Conservation (phyloP, 2,329 filamentous ascomycete species). For the Aschersonia sp. region DNA sequence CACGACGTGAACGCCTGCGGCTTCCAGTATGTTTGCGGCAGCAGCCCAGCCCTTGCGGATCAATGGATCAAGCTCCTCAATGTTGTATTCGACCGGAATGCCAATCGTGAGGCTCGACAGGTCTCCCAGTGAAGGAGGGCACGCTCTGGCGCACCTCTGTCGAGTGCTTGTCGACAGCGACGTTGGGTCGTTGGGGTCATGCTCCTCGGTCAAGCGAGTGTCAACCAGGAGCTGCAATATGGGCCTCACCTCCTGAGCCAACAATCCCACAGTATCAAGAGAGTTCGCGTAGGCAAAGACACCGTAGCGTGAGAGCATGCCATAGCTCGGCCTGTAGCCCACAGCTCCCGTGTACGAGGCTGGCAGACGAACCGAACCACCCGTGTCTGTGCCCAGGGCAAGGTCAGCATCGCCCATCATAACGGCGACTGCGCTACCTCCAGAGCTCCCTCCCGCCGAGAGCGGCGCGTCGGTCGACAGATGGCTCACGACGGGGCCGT, state of each 20-base stretch:
- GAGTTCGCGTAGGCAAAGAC: constrained; percentile 89
- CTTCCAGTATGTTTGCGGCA: constrained; percentile 44
- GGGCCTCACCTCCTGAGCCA: constrained; percentile 40
- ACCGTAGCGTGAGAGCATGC: constrained; percentile 70
- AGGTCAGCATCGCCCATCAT: constrained; percentile 40
- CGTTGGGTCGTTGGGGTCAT: constrained; percentile 64
- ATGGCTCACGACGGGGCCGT: constrained; percentile 48
- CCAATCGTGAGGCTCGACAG: constrained; percentile 31
- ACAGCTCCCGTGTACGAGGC: constrained; percentile 74
- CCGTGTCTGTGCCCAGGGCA: constrained; percentile 86
- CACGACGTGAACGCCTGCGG: constrained; percentile 55
- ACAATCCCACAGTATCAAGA: constrained; percentile 73
- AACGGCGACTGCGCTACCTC: constrained; percentile 82
- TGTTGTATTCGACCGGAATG: constrained; percentile 70
- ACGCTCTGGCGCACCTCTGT: constrained; percentile 22
- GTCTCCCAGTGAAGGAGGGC: constrained; percentile 9
- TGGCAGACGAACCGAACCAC: constrained; percentile 74
- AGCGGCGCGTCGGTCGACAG: constrained; percentile 21
- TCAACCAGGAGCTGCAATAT: constrained; percentile 40
- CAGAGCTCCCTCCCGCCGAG: constrained; percentile 81
- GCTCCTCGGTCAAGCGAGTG: constrained; percentile 27
- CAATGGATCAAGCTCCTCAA: constrained; percentile 56
- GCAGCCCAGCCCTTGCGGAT: constrained; percentile 58
- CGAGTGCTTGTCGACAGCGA: constrained; percentile 47
- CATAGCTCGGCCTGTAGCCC: constrained; percentile 88